Evolutionary conservation across 1,139 yeast genomes (phyloP), one percentile per base, ranked within the genome.

Genomic region (Hyphopichia khmerensis): DNA sequence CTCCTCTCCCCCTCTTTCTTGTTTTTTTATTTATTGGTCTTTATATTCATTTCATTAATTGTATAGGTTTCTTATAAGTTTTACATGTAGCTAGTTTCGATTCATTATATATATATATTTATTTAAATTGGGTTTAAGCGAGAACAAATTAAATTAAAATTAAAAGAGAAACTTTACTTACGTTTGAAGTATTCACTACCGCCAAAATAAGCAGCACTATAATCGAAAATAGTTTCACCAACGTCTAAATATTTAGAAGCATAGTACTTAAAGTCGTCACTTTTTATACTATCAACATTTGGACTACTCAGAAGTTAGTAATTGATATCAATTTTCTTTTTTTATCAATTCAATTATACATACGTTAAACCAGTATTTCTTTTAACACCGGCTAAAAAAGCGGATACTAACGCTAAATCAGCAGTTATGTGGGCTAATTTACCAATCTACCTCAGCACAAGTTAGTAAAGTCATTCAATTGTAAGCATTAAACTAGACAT

Each of bases 331-430:
- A 7, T 17, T 10, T 6, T 14, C 16, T 6, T 13, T 29, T 3
- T 15, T 15, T n/a, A 23, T 21, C 16, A 17, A 10, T 26, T 14
- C 24, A 10, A 7, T 13, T 18, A 34, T 41, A 67, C 76, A 45
- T 59, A 71, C 69, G 89, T 78, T 36, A 91, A 70, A 0, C 98
- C 98, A 3, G 97, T 85, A 53, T 84, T 83, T 60, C 96, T 80
- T 65, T 85, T 88, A 40, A 93, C 82, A 2, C 97, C 98, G 1
- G 98, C 96, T 43, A 93, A 71, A 42, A 90, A 79, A 0, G 96
- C 85, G 1, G 96, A 86, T 4, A 89, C 73, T 36, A 93, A 72
- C 2, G 84, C 81, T 37, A 90, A 73, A 60, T 93, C 98, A 35
- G 84, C 66, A 2, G 90, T 76, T 41, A 77, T 55, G 62, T 93